Conservation (phyloP, 805 yeast genomes). For the Lipomyces starkeyi region DNA sequence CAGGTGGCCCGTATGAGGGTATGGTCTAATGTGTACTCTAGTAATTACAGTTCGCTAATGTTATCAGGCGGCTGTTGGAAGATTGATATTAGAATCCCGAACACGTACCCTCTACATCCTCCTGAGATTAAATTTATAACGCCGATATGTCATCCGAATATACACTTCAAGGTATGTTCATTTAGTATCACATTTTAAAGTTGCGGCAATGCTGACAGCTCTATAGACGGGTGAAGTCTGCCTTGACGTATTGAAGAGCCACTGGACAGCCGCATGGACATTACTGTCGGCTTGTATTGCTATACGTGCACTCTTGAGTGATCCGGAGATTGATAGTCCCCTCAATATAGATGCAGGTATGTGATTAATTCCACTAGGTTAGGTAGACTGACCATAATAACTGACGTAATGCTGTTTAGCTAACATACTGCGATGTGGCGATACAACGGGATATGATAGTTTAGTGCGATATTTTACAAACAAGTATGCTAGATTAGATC, state of each 20-base stretch:
- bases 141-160: conserved; percentile 48
- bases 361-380: neutral
- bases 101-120: conserved; percentile 56
- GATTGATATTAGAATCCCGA: conserved; percentile 50
- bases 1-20: conserved; percentile 29
- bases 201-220: neutral
- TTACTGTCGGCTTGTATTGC: conserved; percentile 48
- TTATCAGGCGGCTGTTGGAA: conserved; percentile 59
- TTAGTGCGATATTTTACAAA: conserved; percentile 43
- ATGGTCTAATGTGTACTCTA: conserved; percentile 28
- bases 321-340: conserved; percentile 50
- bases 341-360: conserved; percentile 50
- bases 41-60: conserved; percentile 47
- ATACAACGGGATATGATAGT: conserved; percentile 41
- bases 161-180: conserved; percentile 44
- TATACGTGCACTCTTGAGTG: conserved; percentile 46
- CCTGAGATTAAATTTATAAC: conserved; percentile 54
- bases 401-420: conserved; percentile 11
- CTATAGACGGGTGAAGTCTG: conserved; percentile 49
- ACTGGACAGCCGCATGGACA: conserved; percentile 52
- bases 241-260: conserved; percentile 46
- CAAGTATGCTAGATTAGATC: conserved; percentile 31
- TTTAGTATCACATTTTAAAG: neutral
- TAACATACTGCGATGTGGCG: conserved; percentile 45
- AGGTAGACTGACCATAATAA: neutral